Evolutionary conservation across 1,284 basidiomycete species (phyloP), one percentile per base, ranked within the genome.

Genomic region (Leccinum subrobustum): DNA sequence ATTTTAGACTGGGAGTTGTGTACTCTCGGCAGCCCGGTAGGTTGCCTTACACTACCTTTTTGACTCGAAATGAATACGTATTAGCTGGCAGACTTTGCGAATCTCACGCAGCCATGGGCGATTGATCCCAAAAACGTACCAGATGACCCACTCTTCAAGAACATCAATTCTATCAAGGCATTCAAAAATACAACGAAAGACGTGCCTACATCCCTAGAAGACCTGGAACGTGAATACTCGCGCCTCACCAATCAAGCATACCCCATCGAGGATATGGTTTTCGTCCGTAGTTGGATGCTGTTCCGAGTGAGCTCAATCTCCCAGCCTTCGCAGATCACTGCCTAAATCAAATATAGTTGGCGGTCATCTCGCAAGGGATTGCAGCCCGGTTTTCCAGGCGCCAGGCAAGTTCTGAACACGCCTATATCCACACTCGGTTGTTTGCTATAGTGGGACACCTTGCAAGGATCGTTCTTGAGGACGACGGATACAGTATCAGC

Each of bases 1-100:
- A 94, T 98, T 50, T 78, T 98, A 54, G 96, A 98, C 73, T 98
- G 96, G 96, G 96, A 98, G 72, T 78, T 98, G 42, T 96, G 93
- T 69, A 98, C 96, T 1, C 81, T 97, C 16, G 94, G 94, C 7
- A 93, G 89, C 68, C 90, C 91, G 33, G 88, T 92, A 70, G 50
- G 82, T 75, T 12, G 9, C 27, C 16, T 29, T 12, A 0, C 23
- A 14, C 39, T 52, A 47, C 57, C 25, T 60, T 29, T 23, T 55
- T 29, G 44, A 59, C 57, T 56, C 52, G n/a, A 51, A 37, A 56
- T 55, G 9, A 60, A 57, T 11, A 16, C 6, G 44, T 27, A 35
- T 56, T 54, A 94, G 92, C 83, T 97, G 1, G 92, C 92, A n/a
- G 96, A 98, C 72, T 81, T 98, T 2, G 94, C 87, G 2, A 98